Percentiles rank a stretch among this genome's conserved stretches.
Evolutionary conservation across 345 rosid species (phyloP).

Genomic region (Tarenaya hassleriana): DNA sequence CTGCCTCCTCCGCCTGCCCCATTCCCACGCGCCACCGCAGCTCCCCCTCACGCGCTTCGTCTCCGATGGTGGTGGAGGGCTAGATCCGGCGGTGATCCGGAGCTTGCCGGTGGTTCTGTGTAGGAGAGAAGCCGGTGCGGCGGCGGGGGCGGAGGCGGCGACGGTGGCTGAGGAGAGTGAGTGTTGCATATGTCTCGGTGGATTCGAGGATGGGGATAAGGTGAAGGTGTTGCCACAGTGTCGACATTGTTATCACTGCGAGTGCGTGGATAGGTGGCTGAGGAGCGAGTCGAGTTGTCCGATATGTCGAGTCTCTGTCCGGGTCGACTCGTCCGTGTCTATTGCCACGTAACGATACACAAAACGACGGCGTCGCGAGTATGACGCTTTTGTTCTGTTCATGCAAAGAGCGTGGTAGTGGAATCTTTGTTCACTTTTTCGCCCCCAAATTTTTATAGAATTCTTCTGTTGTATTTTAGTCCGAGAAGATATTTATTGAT

Average conservation of each 20-base stretch:
- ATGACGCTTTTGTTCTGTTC: conserved; percentile 21
- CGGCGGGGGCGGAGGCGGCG: conserved; percentile 12
- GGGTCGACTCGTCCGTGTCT: conserved; percentile 24
- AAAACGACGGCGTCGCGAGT: conserved; percentile 19
- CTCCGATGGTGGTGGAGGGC: conserved; percentile 10
- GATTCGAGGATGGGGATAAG: conserved; percentile 60
- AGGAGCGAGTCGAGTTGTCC: conserved; percentile 58
- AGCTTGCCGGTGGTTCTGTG: conserved; percentile 24
- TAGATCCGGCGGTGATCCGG: conserved; percentile 14
- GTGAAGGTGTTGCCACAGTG: conserved; percentile 63
- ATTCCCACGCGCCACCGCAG: conserved; percentile 6
- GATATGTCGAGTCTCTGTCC: conserved; percentile 47
- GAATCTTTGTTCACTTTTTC: conserved; percentile 4
- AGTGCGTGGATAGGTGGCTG: conserved; percentile 72
- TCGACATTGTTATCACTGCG: conserved; percentile 52
- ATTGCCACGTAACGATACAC: background rate
- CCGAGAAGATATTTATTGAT: too few relatives aligned
- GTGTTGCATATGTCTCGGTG: conserved; percentile 67
- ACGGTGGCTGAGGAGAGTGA: conserved; percentile 22
- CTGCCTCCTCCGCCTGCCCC: conserved; percentile 12
- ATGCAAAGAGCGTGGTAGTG: background rate
- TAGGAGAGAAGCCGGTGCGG: conserved; percentile 5
- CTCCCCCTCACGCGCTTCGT: background rate
- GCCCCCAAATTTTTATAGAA: background rate
- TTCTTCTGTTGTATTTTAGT: too few relatives aligned